These are phyloP conservation scores for Hortaea werneckii DNA, from an alignment of 2,329 filamentous ascomycete species.

Conservation along the genomic window DNA sequence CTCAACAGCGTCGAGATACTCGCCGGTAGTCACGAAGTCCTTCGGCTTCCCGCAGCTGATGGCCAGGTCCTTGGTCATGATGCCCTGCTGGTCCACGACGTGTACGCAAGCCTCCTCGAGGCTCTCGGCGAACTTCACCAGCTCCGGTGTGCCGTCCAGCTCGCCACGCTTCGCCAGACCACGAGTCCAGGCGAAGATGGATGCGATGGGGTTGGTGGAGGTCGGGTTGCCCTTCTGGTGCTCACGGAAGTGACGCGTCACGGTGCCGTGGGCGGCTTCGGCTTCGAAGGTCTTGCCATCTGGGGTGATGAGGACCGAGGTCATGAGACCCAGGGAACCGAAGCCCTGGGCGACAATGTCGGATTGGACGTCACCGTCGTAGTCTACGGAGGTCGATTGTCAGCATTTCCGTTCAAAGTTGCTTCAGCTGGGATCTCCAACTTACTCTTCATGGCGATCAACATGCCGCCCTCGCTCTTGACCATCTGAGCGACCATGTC, in stretches of 20 bases:
- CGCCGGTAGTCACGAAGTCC: constrained; percentile 81
- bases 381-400: constrained; percentile 51
- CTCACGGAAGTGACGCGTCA: constrained; percentile 96
- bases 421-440: background rate
- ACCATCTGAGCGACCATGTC: constrained; percentile 99
- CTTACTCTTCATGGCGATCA: constrained; percentile 94
- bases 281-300: constrained; percentile 96
- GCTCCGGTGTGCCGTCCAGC: constrained; percentile 84
- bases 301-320: constrained; percentile 90
- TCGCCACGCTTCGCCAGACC: constrained; percentile 87
- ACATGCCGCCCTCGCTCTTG: constrained; percentile 91
- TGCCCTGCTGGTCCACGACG: constrained; percentile 82
- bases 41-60: constrained; percentile 82
- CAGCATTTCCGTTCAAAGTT: background rate
- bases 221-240: constrained; percentile 97
- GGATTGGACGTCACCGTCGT: constrained; percentile 97
- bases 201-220: constrained; percentile 96
- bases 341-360: constrained; percentile 98
- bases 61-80: constrained; percentile 99
- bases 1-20: constrained; percentile 91
- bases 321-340: constrained; percentile 96
- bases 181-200: constrained; percentile 98
- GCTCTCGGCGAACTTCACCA: constrained; percentile 81
- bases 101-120: constrained; percentile 91
- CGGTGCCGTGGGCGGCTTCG: constrained; percentile 94